Evolutionary conservation across 116 monocot species (phyloP).

Genomic region (Cymodocea nodosa): DNA sequence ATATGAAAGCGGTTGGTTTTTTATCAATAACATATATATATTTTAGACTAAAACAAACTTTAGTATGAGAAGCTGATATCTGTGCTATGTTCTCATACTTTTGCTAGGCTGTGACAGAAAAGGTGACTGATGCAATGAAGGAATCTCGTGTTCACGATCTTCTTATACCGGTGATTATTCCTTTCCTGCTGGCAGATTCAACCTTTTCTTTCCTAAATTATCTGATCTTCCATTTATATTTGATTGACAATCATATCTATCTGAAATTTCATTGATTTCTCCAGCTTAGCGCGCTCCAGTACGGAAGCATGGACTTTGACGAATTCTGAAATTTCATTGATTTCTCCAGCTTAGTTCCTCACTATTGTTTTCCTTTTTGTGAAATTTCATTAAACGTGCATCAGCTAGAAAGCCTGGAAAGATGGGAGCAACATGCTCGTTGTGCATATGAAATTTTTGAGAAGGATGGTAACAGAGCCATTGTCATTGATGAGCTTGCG

Average conservation of each 20-base stretch:
- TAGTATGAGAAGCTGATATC: background rate
- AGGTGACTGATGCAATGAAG: slow-evolving; percentile 80
- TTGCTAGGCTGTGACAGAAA: slow-evolving; percentile 56
- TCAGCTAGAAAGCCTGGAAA: slow-evolving; percentile 55
- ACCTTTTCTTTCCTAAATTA: background rate
- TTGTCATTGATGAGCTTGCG: slow-evolving; percentile 70
- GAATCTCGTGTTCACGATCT: slow-evolving; percentile 80
- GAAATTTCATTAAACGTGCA: slow-evolving; percentile 53
- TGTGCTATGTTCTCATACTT: background rate
- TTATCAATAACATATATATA: background rate
- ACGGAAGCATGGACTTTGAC: slow-evolving; percentile 54
- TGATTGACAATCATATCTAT: background rate
- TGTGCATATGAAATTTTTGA: slow-evolving; percentile 71
- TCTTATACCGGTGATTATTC: slow-evolving; percentile 44
- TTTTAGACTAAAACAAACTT: background rate
- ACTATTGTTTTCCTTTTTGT: too few species aligned
- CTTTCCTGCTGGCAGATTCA: too few species aligned
- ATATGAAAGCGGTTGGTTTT: slow-evolving; percentile 57
- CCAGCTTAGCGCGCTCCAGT: slow-evolving; percentile 59
- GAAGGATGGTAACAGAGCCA: slow-evolving; percentile 61
- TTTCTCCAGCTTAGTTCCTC: too few species aligned
- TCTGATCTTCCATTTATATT: background rate
- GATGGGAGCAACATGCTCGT: slow-evolving; percentile 67
- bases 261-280: background rate
- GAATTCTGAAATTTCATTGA: too few species aligned